These are phyloP conservation scores for Daldinia decipiens DNA, from an alignment of 495 filamentous ascomycete genomes.

Conservation along the genomic window DNA sequence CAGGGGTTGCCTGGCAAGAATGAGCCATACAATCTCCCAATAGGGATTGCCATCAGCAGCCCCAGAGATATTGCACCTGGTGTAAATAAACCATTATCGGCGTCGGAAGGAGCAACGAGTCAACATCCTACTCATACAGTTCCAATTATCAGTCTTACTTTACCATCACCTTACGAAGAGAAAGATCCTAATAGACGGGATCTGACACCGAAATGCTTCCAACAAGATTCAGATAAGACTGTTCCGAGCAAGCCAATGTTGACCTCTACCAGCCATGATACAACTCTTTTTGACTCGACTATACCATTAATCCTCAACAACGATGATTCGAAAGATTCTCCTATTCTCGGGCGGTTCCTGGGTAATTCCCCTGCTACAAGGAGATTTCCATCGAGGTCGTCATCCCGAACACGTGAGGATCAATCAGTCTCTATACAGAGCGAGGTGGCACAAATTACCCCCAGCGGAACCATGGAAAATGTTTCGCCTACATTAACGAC, in stretches of 20 bases:
- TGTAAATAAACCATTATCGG: not conserved
- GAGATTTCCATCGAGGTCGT: not conserved
- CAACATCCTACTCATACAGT: not conserved
- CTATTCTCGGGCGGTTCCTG: constrained; percentile 34
- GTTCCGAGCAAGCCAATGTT: not conserved
- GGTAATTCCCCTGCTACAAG: not conserved
- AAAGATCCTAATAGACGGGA: not conserved
- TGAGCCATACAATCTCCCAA: not conserved
- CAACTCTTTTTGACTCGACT: constrained; percentile 10
- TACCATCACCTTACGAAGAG: not conserved
- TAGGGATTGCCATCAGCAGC: constrained; percentile 3
- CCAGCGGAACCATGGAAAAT: not conserved
- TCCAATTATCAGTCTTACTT: not conserved
- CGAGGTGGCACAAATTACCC: not conserved
- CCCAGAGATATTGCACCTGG: not conserved
- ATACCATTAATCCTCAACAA: not conserved
- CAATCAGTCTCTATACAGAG: not conserved
- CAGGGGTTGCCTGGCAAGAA: not conserved
- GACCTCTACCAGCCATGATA: not conserved
- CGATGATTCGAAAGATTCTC: constrained; percentile 29
- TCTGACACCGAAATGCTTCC: not conserved
- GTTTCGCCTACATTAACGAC: not conserved
- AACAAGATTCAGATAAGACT: not conserved
- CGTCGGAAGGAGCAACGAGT: not conserved
- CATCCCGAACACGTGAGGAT: not conserved